phyloP scores from a whole-genome alignment of 495 filamentous ascomycete species.

The Entonaema liquescens region DNA sequence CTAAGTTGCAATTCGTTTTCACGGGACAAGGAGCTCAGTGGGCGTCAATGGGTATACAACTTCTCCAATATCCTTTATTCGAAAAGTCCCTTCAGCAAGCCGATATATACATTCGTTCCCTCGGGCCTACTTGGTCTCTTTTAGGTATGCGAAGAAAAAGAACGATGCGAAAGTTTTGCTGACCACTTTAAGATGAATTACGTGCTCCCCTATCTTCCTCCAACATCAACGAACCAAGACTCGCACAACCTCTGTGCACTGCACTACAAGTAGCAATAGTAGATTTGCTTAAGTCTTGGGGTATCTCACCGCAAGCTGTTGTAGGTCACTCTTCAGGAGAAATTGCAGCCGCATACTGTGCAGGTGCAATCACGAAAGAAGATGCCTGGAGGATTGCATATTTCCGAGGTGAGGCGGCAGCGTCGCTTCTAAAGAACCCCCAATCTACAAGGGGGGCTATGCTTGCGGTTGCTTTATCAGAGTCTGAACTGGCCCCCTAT shows the following conservation, averaged over 20 bases:
- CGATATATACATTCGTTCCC: conserved; percentile 21
- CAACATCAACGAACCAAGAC: conserved; percentile 44
- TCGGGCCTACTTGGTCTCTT: conserved; percentile 41
- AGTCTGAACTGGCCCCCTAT: conserved; percentile 34
- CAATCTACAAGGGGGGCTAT: no score
- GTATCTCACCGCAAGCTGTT: conserved; percentile 54
- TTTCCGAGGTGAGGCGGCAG: background rate
- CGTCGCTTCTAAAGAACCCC: background rate
- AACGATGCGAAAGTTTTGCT: conserved; percentile 31
- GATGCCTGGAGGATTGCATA: conserved; percentile 2
- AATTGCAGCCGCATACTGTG: conserved; percentile 51
- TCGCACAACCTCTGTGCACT: conserved; percentile 54
- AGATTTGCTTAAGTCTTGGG: conserved; percentile 56
- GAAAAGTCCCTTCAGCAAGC: conserved; percentile 15
- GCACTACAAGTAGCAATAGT: conserved; percentile 59
- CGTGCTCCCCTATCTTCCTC: conserved; percentile 3
- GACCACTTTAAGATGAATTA: conserved; percentile 7
- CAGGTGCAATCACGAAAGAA: background rate
- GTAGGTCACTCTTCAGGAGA: conserved; percentile 70
- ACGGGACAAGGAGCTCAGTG: conserved; percentile 57
- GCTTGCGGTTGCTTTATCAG: no score
- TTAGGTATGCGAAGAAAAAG: conserved; percentile 18
- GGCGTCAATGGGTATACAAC: conserved; percentile 57
- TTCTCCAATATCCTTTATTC: conserved; percentile 41
- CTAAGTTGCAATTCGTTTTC: conserved; percentile 44